These are phyloP conservation scores for Turnera subulata DNA, from an alignment of 345 rosid genomes.

Conservation along the genomic window DNA sequence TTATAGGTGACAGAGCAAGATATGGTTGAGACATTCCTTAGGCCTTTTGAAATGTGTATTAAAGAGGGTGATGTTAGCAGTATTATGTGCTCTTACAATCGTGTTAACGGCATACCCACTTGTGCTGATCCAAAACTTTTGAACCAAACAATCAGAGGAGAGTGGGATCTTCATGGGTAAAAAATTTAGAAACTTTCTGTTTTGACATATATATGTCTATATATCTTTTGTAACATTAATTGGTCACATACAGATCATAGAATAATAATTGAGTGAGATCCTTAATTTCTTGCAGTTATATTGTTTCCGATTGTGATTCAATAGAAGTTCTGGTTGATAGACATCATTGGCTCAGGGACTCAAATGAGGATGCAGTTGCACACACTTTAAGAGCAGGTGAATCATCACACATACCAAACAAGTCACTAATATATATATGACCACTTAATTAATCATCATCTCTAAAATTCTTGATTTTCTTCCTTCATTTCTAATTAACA, in stretches of 20 bases:
- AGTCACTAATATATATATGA: no score
- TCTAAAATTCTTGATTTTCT: no score
- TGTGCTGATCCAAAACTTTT: slow-evolving; percentile 41
- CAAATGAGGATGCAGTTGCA: slow-evolving; percentile 55
- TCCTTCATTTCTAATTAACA: not conserved
- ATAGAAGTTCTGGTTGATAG: no score
- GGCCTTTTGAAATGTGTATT: slow-evolving; percentile 41
- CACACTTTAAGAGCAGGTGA: slow-evolving; percentile 49
- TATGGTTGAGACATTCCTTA: slow-evolving; percentile 27
- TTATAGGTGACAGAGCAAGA: slow-evolving; percentile 40
- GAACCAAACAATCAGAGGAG: slow-evolving; percentile 27
- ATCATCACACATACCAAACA: no score
- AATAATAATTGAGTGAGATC: no score
- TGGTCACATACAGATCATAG: no score
- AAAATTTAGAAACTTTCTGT: not conserved
- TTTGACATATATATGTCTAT: no score
- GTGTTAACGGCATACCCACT: slow-evolving; percentile 37
- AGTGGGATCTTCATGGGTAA: slow-evolving; percentile 58
- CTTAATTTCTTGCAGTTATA: no score
- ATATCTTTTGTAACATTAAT: not conserved
- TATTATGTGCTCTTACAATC: slow-evolving; percentile 46
- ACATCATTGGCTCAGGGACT: no score
- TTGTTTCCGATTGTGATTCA: no score
- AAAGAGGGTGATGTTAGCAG: slow-evolving; percentile 45
- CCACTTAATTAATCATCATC: not conserved